These are phyloP conservation scores for Peronospora destructor DNA, from an alignment of 352 stramenopile genomes.

Conservation along the genomic window DNA sequence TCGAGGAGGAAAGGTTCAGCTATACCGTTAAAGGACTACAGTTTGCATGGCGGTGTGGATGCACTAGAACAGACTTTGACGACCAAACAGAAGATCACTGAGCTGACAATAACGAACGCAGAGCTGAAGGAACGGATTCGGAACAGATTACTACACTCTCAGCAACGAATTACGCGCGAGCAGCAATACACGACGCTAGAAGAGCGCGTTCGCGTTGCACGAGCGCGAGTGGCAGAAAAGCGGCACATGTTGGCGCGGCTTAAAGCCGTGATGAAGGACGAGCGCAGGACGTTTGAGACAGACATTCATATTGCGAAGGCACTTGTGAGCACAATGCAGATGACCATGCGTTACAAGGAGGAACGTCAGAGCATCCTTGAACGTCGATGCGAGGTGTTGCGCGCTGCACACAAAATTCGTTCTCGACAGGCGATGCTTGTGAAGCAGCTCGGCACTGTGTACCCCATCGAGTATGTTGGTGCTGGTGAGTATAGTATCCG, in stretches of 20 bases:
- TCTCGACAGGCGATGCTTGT: constrained; percentile 75
- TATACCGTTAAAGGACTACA: constrained; percentile 76
- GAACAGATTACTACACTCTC: constrained; percentile 32
- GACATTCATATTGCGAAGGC: constrained; percentile 79
- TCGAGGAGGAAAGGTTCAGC: constrained; percentile 66
- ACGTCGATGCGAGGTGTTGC: constrained; percentile 65
- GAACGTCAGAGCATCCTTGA: constrained; percentile 74
- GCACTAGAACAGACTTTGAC: constrained; percentile 49
- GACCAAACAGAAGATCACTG: constrained; percentile 43
- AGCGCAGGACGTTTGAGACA: constrained; percentile 69
- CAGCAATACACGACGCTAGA: constrained; percentile 43
- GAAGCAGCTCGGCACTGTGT: constrained; percentile 64
- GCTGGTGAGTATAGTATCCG: constrained; percentile 77
- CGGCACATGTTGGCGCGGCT: constrained; percentile 47
- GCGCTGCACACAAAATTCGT: constrained; percentile 75
- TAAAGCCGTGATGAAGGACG: constrained; percentile 60
- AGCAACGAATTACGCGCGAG: constrained; percentile 38
- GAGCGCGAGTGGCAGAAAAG: constrained; percentile 50
- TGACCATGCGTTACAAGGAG: constrained; percentile 79
- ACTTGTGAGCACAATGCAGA: constrained; percentile 68
- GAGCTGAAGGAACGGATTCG: constrained; percentile 48
- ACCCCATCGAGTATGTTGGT: constrained; percentile 80
- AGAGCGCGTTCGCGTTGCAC: constrained; percentile 42
- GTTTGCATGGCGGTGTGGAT: constrained; percentile 64
- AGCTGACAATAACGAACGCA: constrained; percentile 37